Evolutionary conservation across 176 grass and related monocot species (phyloP), one percentile per base, ranked within the genome.

Genomic region (Hordeum marinum): DNA sequence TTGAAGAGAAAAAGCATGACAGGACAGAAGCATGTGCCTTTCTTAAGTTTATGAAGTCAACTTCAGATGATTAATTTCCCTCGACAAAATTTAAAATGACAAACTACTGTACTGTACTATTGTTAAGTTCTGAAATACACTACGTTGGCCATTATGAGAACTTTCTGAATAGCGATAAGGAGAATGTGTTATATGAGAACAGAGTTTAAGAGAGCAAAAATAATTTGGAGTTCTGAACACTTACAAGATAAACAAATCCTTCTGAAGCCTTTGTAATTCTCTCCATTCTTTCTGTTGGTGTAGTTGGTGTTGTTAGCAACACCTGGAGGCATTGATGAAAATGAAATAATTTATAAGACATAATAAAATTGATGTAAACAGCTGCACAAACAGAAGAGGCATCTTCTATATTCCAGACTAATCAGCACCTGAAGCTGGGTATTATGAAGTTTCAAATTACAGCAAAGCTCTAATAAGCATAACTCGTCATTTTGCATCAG

Each of bases 161-260:
- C 61, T 21, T 64, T 63, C 39, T 57, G 15, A 50, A 8, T 15
- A 39, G 23, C n/a, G 13, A 89, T 77, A 18, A 39, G 11, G 41
- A 66, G 10, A 68, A 81, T 40, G 20, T 68, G 63, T 6, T 27
- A 52, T 45, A 60, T 14, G 20, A 66, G 46, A 80, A 67, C 34
- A 61, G 6, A 59, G 18, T 41, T 75, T 42, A 57, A 7, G 23
- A 17, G 43, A 75, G 0, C 52, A 61, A 11, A 24, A 79, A 10
- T 67, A 89, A 15, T 25, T 61, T 29, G 5, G 41, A 52, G 31
- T 37, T 82, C 18, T 64, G 59, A 60, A 57, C 75, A 84, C 87
- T 91, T 82, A 99, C 97, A 76, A 99, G 94, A 85, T 99, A 99
- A 52, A 99, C 64, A 89, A 94, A 99, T 80, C 97, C 97, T 96